phyloP scores from a whole-genome alignment of 208 protist genomes.

The Trypanosoma vivax region DNA sequence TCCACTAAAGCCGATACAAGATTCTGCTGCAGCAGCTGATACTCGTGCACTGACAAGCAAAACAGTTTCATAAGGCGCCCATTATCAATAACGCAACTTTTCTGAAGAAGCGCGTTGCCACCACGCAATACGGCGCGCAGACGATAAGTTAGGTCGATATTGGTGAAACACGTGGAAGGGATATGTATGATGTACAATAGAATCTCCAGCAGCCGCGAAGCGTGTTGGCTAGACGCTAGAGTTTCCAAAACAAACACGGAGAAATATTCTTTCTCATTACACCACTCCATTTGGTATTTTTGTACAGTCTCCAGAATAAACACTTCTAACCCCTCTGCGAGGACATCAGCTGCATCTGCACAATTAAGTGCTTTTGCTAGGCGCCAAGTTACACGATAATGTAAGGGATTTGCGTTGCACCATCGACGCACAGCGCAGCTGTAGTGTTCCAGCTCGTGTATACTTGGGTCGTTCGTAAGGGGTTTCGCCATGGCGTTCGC shows the following conservation, averaged over 20 bases:
- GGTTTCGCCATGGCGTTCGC: no score
- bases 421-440: constrained; percentile 9
- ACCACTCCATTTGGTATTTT: background rate
- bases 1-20: background rate
- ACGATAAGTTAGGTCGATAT: constrained; percentile 12
- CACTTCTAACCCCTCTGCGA: constrained; percentile 4
- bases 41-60: constrained; percentile 20
- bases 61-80: constrained; percentile 17
- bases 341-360: constrained; percentile 17
- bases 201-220: constrained; percentile 2
- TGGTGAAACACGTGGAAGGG: constrained; percentile 19
- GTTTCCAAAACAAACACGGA: constrained; percentile 16
- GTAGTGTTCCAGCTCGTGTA: constrained; percentile 8
- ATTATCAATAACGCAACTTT: constrained; percentile 9
- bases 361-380: constrained; percentile 16
- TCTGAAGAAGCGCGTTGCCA: constrained; percentile 20
- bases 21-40: constrained; percentile 14
- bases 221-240: constrained; percentile 14
- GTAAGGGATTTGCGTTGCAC: constrained; percentile 20
- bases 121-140: constrained; percentile 26
- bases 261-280: constrained; percentile 5
- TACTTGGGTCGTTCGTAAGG: background rate
- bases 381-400: constrained; percentile 18
- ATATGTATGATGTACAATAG: constrained; percentile 21
- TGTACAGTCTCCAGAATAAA: constrained; percentile 2